Evolutionary conservation across 2,329 filamentous ascomycete species (phyloP), one percentile per base, ranked within the genome.

Genomic region (Colletotrichum camelliae): DNA sequence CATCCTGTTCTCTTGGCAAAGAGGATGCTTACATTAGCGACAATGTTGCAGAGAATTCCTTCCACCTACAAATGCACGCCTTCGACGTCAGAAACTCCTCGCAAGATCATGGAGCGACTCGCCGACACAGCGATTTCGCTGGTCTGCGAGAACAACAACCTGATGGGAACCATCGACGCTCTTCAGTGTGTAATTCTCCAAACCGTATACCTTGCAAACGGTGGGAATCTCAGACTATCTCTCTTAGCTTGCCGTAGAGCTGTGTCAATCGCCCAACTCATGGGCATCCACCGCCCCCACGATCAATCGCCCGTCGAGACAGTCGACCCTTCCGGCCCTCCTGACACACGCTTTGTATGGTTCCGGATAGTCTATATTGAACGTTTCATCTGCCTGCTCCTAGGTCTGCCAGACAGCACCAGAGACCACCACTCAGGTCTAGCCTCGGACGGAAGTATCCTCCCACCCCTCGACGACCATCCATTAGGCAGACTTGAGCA

Each of bases 171-270:
- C 0, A 52, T 89, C 2, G 88, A 90, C 58, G 87, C 87, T 1
- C 78, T 91, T 10, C 87, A 90, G 71, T 88, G 87, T 64, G 76
- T 90, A 13, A 83, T 89, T 76, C 81, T 90, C 0, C 86, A 89
- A 76, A 83, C 82, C 15, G 81, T 88, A 27, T 88, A 86, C 74
- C 82, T 87, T 13, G 86, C 85, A 55, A 89, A 89, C 43, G 79
- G 81, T 0, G 89, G 89, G 1, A 85, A 87, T 27, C 81, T 89
- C 4, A 85, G 87, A 0, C 82, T 84, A 0, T 83, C 87, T 0
- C 90, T 88, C 86, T 77, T 90, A 9, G 81, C 82, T 0, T 83
- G 83, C 55, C 85, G 89, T 4, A 83, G 87, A 29, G 88, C 86
- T 4, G 81, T 90, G 74, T 83, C 81, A 16, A 82, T 88, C 16